Percentiles rank a stretch among this genome's conserved stretches.
Evolutionary conservation across 225 moss, liverwort and hornwort genomes (phyloP).

Genomic region (Ulota crispa): DNA sequence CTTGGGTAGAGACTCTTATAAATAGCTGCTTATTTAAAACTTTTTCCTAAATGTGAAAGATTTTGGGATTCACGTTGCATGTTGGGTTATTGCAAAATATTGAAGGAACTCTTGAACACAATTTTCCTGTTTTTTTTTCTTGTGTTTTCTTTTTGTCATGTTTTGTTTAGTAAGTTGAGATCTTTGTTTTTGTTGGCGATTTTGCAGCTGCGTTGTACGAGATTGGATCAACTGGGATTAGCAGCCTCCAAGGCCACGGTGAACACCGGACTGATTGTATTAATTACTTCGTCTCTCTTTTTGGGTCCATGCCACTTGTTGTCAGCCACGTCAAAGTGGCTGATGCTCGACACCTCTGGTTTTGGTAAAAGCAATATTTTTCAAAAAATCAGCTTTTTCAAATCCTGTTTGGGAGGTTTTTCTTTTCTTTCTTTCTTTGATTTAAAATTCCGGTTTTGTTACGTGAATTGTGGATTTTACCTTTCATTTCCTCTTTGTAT

Average conservation of each 20-base stretch:
- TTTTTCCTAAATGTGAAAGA: not conserved
- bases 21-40: not conserved
- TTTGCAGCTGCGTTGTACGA: constrained; percentile 67
- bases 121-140: too few species aligned
- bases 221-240: constrained; percentile 95
- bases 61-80: not conserved
- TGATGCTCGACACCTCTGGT: constrained; percentile 77
- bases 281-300: constrained; percentile 80
- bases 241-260: constrained; percentile 87
- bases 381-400: too few species aligned
- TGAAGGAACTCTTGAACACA: not conserved
- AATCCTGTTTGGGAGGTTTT: too few species aligned
- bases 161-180: not conserved
- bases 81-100: not conserved
- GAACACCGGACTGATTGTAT: constrained; percentile 76
- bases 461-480: not conserved
- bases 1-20: not conserved
- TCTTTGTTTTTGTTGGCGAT: constrained; percentile 26
- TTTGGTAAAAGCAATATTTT: constrained; percentile 56
- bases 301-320: constrained; percentile 83
- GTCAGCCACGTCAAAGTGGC: constrained; percentile 74
- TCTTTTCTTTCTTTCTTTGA: not conserved
- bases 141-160: too few species aligned
- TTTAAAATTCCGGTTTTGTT: not conserved
- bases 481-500: constrained; percentile 26